These are phyloP conservation scores for Neckera pumila DNA, from an alignment of 225 moss, liverwort and hornwort species.

Conservation along the genomic window DNA sequence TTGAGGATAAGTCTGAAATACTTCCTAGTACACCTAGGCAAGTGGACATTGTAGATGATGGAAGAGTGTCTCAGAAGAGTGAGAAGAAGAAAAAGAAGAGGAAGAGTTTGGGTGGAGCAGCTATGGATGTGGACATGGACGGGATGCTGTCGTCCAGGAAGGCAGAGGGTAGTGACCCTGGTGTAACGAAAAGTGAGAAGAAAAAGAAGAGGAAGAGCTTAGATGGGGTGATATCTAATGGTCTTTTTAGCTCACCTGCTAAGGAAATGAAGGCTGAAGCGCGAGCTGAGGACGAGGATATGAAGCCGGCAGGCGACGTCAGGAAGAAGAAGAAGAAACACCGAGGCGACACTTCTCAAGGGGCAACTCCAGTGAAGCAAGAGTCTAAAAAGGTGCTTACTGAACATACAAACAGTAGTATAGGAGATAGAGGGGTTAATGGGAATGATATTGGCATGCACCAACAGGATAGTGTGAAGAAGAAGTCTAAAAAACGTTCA, in stretches of 20 bases:
- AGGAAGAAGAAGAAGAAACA: constrained; percentile 25
- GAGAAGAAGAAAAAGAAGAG: constrained; percentile 29
- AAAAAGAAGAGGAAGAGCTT: constrained; percentile 26
- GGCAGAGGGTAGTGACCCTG: not conserved
- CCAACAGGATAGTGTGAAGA: constrained; percentile 16
- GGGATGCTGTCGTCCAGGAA: not conserved
- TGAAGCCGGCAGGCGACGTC: not conserved
- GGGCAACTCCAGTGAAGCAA: not conserved
- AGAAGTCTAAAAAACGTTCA: constrained; percentile 19
- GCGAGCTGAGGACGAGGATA: not conserved
- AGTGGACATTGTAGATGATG: not conserved
- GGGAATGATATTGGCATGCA: constrained; percentile 5
- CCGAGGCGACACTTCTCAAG: not conserved
- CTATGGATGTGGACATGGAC: not conserved
- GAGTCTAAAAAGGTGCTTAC: constrained; percentile 3
- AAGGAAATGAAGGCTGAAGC: not conserved
- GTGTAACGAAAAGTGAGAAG: constrained; percentile 11
- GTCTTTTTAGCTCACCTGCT: not conserved
- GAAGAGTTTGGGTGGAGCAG: constrained; percentile 8
- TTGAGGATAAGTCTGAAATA: constrained; percentile 18
- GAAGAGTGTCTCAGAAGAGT: constrained; percentile 1
- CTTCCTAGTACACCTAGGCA: constrained; percentile 6
- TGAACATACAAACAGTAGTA: not conserved
- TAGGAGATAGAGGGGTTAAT: constrained; percentile 1
- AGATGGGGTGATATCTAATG: not conserved